Evolutionary conservation across 345 rosid genomes (phyloP), one percentile per base, ranked within the genome.

Genomic region (Brassica rapa): DNA sequence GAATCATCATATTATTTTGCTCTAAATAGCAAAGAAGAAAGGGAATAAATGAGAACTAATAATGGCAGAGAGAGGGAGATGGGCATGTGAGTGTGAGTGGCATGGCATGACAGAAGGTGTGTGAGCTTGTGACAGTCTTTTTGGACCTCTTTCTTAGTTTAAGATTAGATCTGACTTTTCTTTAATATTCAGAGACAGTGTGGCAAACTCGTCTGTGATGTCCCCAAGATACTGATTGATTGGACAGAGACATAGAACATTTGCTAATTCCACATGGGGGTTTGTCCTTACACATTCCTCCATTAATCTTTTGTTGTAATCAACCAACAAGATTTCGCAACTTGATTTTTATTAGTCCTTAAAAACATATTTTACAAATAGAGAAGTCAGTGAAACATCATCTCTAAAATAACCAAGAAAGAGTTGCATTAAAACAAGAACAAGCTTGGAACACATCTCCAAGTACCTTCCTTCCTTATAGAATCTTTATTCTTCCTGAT

Each of bases 111-210:
- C 83, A 80, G 43, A 65, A 74, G 75, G 14, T 70, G 76, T 75
- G 80, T 80, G 78, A 79, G 82, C 82, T 73, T 73, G 70, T 79
- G 82, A 79, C 83, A 75, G 80, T 70, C 72, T 64, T 68, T 49
- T 67, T 71, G 30, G 60, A 41, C 37, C 5, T 66, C 37, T 49
- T 65, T 66, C 37, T 49, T 66, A 51, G 8, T 12, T 15, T 37
- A 37, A 9, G 32, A 51, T 61, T 75, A 80, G 80, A 80, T 80
- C 80, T 80, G 80, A 75, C 83, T 65, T 74, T 74, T 60, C 53
- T 19, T 51, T n/a, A 1, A 51, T 51, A 53, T 68, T 33, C 3
- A 4, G 2, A 80, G 79, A 80, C 82, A 80, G 66, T 80, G 72
- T 80, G 79, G 78, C 83, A 80, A 70, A 74, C 83, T 75, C 55